phyloP scores from a whole-genome alignment of 306 rosid genomes.

The Pterocarpus santalinus region DNA sequence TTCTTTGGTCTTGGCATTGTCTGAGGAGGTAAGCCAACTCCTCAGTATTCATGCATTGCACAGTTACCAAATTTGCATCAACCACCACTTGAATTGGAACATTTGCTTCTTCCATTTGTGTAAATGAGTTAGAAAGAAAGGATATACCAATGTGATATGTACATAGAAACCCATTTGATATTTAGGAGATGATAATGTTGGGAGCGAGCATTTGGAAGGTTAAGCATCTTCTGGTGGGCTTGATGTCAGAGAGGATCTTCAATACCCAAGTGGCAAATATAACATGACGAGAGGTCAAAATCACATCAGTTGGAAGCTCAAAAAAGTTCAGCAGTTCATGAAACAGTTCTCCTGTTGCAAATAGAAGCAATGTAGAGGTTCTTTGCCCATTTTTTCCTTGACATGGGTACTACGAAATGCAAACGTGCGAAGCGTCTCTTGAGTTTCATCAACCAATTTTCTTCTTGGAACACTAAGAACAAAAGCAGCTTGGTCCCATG shows the following conservation, averaged over 20 bases:
- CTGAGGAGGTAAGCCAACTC: no score
- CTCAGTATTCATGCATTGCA: no score
- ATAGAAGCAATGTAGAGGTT: constrained; percentile 89
- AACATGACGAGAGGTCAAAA: constrained; percentile 46
- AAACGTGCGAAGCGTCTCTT: constrained; percentile 95
- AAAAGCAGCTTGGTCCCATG: constrained; percentile 89
- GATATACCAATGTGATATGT: no score
- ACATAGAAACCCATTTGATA: no score
- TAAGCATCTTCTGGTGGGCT: no score
- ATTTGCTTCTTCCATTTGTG: no score
- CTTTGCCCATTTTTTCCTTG: constrained; percentile 96
- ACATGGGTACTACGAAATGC: constrained; percentile 93
- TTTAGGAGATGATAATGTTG: no score
- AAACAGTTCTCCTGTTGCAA: constrained; percentile 92
- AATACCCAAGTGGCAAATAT: constrained; percentile 46
- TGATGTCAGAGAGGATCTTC: constrained; percentile 45
- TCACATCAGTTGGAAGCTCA: constrained; percentile 49
- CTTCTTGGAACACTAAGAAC: constrained; percentile 89
- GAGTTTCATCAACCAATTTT: constrained; percentile 93
- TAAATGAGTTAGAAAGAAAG: no score
- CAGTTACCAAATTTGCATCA: no score
- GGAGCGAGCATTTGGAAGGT: no score
- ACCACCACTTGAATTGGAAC: no score
- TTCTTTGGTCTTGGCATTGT: no score
- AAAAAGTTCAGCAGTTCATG: constrained; percentile 57